Evolutionary conservation across 108 stramenopile genomes (phyloP).

Genomic region (Conticribra guillardii): DNA sequence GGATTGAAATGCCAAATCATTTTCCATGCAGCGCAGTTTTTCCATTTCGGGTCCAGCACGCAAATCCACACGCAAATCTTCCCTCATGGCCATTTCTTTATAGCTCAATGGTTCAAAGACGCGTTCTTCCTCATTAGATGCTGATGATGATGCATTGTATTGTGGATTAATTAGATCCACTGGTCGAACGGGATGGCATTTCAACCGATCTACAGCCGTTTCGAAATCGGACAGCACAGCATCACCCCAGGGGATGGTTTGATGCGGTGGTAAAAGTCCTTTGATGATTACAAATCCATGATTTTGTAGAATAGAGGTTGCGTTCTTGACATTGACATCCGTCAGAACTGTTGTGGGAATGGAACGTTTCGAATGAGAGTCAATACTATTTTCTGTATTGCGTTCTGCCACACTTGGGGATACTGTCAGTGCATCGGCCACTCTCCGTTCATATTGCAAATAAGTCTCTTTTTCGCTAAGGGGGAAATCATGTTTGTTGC

Average conservation of each 20-base stretch:
- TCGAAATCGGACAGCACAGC: constrained; percentile 69
- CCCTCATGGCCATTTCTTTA: constrained; percentile 86
- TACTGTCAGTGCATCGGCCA: constrained; percentile 27
- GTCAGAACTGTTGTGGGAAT: constrained; percentile 47
- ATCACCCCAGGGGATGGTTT: constrained; percentile 62
- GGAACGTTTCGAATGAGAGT: constrained; percentile 25
- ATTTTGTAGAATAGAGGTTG: constrained; percentile 46
- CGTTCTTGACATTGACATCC: constrained; percentile 43
- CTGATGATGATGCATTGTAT: background rate
- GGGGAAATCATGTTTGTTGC: too few relatives aligned
- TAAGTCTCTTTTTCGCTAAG: constrained; percentile 35
- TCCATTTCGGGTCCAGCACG: constrained; percentile 66
- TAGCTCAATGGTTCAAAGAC: constrained; percentile 67
- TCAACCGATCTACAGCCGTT: constrained; percentile 55
- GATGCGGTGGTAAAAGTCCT: constrained; percentile 51
- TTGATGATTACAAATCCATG: constrained; percentile 72
- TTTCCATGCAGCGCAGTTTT: constrained; percentile 34
- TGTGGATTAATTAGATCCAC: constrained; percentile 74
- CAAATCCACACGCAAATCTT: constrained; percentile 83
- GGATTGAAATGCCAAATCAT: constrained; percentile 4
- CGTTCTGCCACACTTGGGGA: constrained; percentile 39
- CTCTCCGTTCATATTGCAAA: constrained; percentile 32
- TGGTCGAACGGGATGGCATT: constrained; percentile 39
- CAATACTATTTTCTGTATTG: constrained; percentile 9
- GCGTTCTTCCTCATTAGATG: background rate